These are phyloP conservation scores for Aplosporella prunicola DNA, from an alignment of 2,329 filamentous ascomycete genomes.

Conservation along the genomic window DNA sequence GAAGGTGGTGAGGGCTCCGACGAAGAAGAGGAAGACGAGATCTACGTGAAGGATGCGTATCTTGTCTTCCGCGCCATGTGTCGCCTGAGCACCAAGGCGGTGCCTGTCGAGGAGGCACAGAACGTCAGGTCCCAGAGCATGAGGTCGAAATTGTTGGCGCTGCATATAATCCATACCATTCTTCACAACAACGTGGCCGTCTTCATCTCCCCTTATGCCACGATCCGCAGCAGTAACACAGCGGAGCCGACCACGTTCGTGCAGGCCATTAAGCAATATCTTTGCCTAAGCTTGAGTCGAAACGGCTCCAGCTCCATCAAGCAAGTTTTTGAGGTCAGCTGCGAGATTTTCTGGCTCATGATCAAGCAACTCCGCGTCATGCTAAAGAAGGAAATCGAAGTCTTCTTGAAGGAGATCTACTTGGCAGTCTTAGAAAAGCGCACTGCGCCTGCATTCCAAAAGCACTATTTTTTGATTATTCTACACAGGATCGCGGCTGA, in stretches of 20 bases:
- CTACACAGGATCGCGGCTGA: constrained; percentile 77
- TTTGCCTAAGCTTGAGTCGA: constrained; percentile 86
- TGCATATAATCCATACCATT: constrained; percentile 90
- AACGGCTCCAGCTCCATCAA: constrained; percentile 93
- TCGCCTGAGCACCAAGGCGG: constrained; percentile 86
- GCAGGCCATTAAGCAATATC: constrained; percentile 91
- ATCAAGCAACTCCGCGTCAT: constrained; percentile 85
- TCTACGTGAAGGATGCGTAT: constrained; percentile 95
- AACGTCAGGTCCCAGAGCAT: constrained; percentile 91
- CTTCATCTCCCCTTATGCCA: constrained; percentile 85
- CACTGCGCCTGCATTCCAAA: constrained; percentile 80
- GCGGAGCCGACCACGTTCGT: constrained; percentile 84
- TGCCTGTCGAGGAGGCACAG: constrained; percentile 83
- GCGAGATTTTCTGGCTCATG: constrained; percentile 98
- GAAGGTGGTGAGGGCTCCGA: constrained; percentile 28
- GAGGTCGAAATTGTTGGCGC: constrained; percentile 90
- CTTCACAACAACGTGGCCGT: constrained; percentile 88
- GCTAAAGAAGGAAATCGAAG: constrained; percentile 97
- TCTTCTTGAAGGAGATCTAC: constrained; percentile 97
- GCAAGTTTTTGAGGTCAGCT: constrained; percentile 87
- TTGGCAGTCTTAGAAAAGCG: constrained; percentile 81
- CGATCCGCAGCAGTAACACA: constrained; percentile 82
- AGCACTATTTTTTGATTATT: constrained; percentile 81
- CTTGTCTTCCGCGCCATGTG: constrained; percentile 96
- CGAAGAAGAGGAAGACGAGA: constrained; percentile 75